Conservation (phyloP, 2,329 filamentous ascomycete genomes). For the Colletotrichum coccodes region DNA sequence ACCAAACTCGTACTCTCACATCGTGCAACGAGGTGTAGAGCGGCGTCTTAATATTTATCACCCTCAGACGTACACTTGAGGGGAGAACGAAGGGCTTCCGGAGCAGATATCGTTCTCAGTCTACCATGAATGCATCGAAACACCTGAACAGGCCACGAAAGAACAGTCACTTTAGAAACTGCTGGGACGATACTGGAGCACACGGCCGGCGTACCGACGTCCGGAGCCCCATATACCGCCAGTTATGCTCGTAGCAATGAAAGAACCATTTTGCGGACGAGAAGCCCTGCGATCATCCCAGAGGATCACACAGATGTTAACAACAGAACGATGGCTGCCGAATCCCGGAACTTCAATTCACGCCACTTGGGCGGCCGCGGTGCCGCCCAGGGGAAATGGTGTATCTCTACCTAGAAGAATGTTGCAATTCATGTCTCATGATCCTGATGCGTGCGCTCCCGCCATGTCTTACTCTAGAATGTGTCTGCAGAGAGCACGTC, state of each 20-base stretch:
- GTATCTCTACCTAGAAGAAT: slow-evolving; percentile 29
- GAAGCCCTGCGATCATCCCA: neutral
- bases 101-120: no score
- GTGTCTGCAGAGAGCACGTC: slow-evolving; percentile 20
- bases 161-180: no score
- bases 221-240: no score
- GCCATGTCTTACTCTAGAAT: slow-evolving; percentile 19
- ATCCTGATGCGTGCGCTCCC: slow-evolving; percentile 19
- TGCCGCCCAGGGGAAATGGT: slow-evolving; percentile 7
- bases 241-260: no score
- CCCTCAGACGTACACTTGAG: no score
- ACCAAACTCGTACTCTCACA: neutral
- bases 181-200: no score
- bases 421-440: slow-evolving; percentile 33
- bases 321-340: neutral
- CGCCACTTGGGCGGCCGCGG: neutral
- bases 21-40: neutral
- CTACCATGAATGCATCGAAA: neutral
- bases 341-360: slow-evolving; percentile 19
- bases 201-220: no score
- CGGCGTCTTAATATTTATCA: no score
- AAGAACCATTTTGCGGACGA: neutral
- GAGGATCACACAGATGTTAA: neutral
- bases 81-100: no score
- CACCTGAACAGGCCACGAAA: neutral